Percentiles rank a stretch among this genome's conserved stretches.
These are phyloP conservation scores for Colletotrichum musae DNA, from an alignment of 2,329 filamentous ascomycete species.

Conservation along the genomic window DNA sequence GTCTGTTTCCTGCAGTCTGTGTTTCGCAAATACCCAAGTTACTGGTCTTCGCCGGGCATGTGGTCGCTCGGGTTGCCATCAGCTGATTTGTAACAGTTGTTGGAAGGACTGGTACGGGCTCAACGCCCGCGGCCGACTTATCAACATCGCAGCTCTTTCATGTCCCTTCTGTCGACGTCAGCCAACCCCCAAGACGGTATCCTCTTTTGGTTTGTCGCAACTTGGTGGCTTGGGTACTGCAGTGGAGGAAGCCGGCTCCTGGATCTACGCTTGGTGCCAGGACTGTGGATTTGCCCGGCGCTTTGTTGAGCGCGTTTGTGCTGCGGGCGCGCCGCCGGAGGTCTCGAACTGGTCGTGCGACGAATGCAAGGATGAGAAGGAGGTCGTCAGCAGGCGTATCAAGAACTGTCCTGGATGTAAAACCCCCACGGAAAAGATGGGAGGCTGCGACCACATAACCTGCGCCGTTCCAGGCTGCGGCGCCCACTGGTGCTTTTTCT, in stretches of 20 bases:
- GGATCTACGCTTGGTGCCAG: constrained; percentile 65
- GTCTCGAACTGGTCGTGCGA: constrained; percentile 59
- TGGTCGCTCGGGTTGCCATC: constrained; percentile 59
- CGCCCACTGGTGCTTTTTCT: constrained; percentile 59
- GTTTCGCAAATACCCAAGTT: constrained; percentile 57
- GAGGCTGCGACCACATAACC: constrained; percentile 57
- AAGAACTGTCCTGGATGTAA: constrained; percentile 55
- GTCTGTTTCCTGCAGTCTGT: constrained; percentile 60
- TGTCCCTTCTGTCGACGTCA: constrained; percentile 66
- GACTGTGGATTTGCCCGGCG: constrained; percentile 58
- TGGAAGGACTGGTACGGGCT: constrained; percentile 61
- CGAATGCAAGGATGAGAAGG: constrained; percentile 49
- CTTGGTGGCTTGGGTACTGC: constrained; percentile 56
- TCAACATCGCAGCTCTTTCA: constrained; percentile 63
- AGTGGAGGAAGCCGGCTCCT: constrained; percentile 56
- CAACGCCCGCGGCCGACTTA: constrained; percentile 58
- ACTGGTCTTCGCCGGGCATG: constrained; percentile 58
- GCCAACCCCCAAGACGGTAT: constrained; percentile 55
- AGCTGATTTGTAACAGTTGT: constrained; percentile 60
- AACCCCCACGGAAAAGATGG: constrained; percentile 53
- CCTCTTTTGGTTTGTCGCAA: constrained; percentile 54
- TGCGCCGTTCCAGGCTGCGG: constrained; percentile 50
- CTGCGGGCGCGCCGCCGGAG: constrained; percentile 54
- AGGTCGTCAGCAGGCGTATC: constrained; percentile 36
- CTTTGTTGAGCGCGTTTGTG: constrained; percentile 60